Evolutionary conservation across 1,139 yeast species (phyloP), one percentile per base, ranked within the genome.

Genomic region (Blastobotrys petasosporus): DNA sequence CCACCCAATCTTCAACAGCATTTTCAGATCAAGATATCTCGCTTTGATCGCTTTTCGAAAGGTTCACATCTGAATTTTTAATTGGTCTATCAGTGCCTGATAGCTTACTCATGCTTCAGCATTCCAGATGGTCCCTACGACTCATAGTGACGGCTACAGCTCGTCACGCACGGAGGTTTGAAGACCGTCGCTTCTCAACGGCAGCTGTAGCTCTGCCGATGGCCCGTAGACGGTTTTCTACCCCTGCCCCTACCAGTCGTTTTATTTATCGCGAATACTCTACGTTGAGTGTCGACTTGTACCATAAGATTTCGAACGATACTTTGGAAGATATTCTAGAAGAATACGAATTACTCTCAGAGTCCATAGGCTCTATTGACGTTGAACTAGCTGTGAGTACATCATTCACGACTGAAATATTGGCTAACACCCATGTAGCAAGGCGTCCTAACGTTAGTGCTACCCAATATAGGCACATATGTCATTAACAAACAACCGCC

Each of bases 401-500:
- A 23, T 9, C 16, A 16, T 25, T 15, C 23, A 25, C 3, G 33
- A 12, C 36, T 33, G 29, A 5, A n/a, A 28, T 9, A 17, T 9
- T 35, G 3, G 25, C 13, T 10, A 12, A 11, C 12, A n/a, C 12
- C 12, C 12, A 11, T 9, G n/a, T 15, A 49, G 61, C 90, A 84
- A 50, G 97, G 97, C 2, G 95, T 88, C 10, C 67, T 88, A 68
- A 81, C 90, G 2, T 64, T 88, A 50, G 74, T 72, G 2, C 62
- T 84, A 31, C 85, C 87, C 2, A 75, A 79, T 2, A 68, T 71
- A 32, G 96, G 96, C 1, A 77, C 90, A 1, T 88, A 88, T 62
- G 94, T 88, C 31, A 80, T 90, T 56, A 90, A 88, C 68, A 86
- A 86, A 61, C 96, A 90, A 66, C 96, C 97, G 1, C 95, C 96